Evolutionary conservation across 305 asterid genomes (phyloP), one percentile per base, ranked within the genome.

Genomic region (Fraxinus ornus): DNA sequence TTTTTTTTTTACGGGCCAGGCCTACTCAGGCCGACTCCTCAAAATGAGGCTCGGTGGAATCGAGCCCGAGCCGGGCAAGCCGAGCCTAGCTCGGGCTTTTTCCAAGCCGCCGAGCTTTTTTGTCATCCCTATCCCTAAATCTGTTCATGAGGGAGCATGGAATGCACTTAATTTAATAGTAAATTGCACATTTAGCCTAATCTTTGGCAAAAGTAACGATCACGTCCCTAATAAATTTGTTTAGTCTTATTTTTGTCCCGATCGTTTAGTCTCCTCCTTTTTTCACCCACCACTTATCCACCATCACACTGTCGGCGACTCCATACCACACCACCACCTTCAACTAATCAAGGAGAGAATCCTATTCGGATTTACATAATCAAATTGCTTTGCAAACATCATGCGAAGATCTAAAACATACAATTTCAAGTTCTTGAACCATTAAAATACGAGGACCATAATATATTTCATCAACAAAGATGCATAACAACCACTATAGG

Each of bases 401-500:
- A 26, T 37, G 82, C 6, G 75, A 68, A 80, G 73, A 82, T 41
- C 70, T 13, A 81, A 75, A 33, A 41, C 87, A 37, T 91, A 94
- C 98, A 97, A 84, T 95, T 94, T 95, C 99, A 52, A 95, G 97
- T 84, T 91, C 98, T 88, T 95, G 98, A 4, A 98, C 97, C 97
- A 94, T 94, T 90, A 95, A 88, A 84, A 94, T 84, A 88, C 6
- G 3, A 12, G n/a, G 55, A 13, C 55, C 55, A 47, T 12, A 47
- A 37, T 60, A 55, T 75, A 77, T 71, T 3, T 71, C 24, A 15
- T 33, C 3, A 26, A 70, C 24, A 17, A 15, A 47, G 13, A 3
- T 47, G 17, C 6, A 13, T 13, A 47, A 47, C n/a, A 13, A 12
- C 19, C 57, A 47, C n/a, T 22, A 57, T 2, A 24, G 5, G 24